Conservation (phyloP, 2,329 filamentous ascomycete genomes). For the Leptodontidium sp. region DNA sequence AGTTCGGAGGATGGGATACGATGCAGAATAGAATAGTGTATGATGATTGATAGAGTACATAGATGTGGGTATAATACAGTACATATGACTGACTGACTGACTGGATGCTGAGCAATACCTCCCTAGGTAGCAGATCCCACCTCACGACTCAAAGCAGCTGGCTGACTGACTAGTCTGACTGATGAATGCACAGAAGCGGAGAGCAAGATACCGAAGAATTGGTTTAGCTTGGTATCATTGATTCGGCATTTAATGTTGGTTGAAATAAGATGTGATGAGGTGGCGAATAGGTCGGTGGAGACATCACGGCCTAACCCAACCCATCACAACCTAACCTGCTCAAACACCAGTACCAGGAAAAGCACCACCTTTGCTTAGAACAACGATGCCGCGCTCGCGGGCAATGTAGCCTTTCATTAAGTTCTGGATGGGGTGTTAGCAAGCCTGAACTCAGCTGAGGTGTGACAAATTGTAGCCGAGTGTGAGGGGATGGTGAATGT, state of each 20-base stretch:
- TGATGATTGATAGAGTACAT: background rate
- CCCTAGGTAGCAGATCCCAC: background rate
- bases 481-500: constrained; percentile 15
- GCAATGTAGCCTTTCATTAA: constrained; percentile 97
- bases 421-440: constrained; percentile 40
- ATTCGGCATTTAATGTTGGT: no score
- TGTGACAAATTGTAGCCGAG: constrained; percentile 1
- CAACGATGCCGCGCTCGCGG: constrained; percentile 86
- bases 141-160: background rate
- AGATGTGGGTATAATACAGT: background rate
- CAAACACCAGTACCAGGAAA: constrained; percentile 88
- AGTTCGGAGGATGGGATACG: background rate
- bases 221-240: background rate
- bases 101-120: background rate
- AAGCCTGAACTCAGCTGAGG: background rate
- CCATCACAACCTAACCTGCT: constrained; percentile 17
- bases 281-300: constrained; percentile 8
- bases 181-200: background rate
- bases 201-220: background rate
- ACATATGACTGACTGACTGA: constrained; percentile 6
- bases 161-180: no score
- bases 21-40: no score
- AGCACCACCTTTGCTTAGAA: constrained; percentile 90
- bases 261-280: background rate
- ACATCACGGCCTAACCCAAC: background rate